A percentile compares a stretch with the other conserved stretches of the same genome.
Conservation (phyloP, 495 filamentous ascomycete genomes). For the Parachaetomium inaequale region DNA sequence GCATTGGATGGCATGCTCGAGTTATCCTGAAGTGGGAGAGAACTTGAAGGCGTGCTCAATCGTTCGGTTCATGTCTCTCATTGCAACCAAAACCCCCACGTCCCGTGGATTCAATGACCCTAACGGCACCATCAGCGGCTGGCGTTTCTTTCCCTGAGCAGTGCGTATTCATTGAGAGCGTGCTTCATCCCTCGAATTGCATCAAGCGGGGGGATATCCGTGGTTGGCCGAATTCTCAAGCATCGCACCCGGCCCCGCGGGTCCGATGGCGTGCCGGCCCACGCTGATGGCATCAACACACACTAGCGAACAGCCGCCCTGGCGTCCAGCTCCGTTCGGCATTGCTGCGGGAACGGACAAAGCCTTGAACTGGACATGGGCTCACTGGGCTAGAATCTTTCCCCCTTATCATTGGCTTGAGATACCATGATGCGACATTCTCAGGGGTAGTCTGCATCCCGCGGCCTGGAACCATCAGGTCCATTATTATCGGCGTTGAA, state of each 20-base stretch:
- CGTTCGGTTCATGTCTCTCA: neutral
- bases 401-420: neutral
- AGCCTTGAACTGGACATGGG: neutral
- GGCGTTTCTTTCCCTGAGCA: neutral
- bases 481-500: neutral
- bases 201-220: neutral
- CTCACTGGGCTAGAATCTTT: neutral
- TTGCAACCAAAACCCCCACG: neutral
- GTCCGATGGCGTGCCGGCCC: slow-evolving; percentile 21
- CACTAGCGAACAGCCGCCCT: slow-evolving; percentile 10
- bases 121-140: neutral
- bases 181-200: slow-evolving; percentile 7
- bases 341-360: neutral
- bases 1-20: slow-evolving; percentile 13
- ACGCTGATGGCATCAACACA: slow-evolving; percentile 20
- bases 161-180: slow-evolving; percentile 7
- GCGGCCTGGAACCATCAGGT: neutral
- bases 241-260: neutral
- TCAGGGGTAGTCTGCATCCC: neutral
- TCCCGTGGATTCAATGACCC: neutral
- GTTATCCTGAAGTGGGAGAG: neutral
- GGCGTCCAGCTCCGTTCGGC: neutral
- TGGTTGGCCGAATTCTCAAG: slow-evolving; percentile 5
- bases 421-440: neutral
- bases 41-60: neutral